Evolutionary conservation across 176 grass and related monocot species (phyloP), one percentile per base, ranked within the genome.

Genomic region (Eragrostis curvula): DNA sequence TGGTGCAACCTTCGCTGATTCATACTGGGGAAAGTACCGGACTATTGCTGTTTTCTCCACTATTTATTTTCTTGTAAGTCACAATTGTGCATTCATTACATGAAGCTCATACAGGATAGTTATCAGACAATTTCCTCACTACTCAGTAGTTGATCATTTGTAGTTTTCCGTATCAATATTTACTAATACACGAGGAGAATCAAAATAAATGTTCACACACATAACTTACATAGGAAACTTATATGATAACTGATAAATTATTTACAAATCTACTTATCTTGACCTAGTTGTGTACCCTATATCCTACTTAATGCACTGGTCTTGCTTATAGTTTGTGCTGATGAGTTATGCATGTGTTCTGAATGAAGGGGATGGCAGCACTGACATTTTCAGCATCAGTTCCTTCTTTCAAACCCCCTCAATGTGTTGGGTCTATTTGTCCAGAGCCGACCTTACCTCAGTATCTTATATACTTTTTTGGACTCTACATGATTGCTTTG

Each of bases 31-130:
- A 59, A 94, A 86, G 68, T 91, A 94, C 81, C 76, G 61, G 42
- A 94, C 86, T 27, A 94, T 94, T 84, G 84, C 86, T 60, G 81
- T 87, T 45, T 94, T 94, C 68, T 94, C 92, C 84, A 79, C 84
- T 52, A 84, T 94, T 79, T 94, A 94, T 69, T 87, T 94, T 71
- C 50, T 94, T 87, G 92, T 94, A 89, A 94, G 92, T 86, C 70
- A n/a, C 53, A n/a, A 40, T 40, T 87, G 5, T 36, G 21, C 16
- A 62, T 55, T 24, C 40, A 69, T 27, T 42, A 30, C 41, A 52
- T 44, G 29, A 59, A 77, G 41, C 28, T 77, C 39, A 58, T 74
- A 48, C 36, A 6, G 9, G 36, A 73, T 40, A 57, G 27, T 24
- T 52, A 83, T 32, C 14, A n/a, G 13, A 61, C 27, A 61, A 27